Percentiles rank a stretch among this genome's conserved stretches.
Evolutionary conservation across 768 basidiomycete genomes (phyloP).

Genomic region (Xerocomellus chrysenteron): DNA sequence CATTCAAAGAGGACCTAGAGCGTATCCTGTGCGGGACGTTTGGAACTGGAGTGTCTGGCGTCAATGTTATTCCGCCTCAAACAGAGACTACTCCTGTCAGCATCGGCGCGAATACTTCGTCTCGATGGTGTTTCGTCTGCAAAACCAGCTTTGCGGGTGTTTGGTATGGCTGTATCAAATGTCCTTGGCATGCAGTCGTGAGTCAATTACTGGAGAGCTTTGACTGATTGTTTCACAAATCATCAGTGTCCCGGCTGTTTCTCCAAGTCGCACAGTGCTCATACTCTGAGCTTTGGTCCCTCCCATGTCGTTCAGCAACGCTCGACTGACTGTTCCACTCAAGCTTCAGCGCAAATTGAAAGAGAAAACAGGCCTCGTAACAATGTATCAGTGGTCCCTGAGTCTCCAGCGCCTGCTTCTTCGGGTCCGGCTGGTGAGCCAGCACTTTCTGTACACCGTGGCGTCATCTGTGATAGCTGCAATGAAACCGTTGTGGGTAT

Average conservation of each 20-base stretch:
- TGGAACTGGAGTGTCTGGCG: conserved; percentile 14
- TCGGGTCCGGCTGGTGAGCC: not conserved
- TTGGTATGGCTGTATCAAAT: conserved; percentile 35
- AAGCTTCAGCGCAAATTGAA: not conserved
- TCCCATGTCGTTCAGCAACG: conserved; percentile 28
- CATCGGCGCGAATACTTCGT: not conserved
- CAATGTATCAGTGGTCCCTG: not conserved
- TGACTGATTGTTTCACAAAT: conserved; percentile 6
- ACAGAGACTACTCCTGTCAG: not conserved
- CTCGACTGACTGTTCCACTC: not conserved
- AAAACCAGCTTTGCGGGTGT: conserved; percentile 22
- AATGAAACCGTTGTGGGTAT: conserved; percentile 54
- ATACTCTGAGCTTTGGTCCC: conserved; percentile 34
- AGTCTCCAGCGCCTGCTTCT: not conserved
- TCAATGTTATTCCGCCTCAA: not conserved
- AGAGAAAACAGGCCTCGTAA: not conserved
- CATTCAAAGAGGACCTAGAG: conserved; percentile 58
- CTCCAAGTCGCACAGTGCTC: conserved; percentile 25
- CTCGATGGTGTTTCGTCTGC: conserved; percentile 33
- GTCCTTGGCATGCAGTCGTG: conserved; percentile 32
- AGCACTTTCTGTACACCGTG: conserved; percentile 43
- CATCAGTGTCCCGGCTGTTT: conserved; percentile 29
- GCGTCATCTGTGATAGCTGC: conserved; percentile 70
- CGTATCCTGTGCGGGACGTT: conserved; percentile 41
- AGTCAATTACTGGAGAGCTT: conserved; percentile 7